Base-by-base conservation (phyloP, 805 yeast species). In the Ogataea dorogensis region DNA sequence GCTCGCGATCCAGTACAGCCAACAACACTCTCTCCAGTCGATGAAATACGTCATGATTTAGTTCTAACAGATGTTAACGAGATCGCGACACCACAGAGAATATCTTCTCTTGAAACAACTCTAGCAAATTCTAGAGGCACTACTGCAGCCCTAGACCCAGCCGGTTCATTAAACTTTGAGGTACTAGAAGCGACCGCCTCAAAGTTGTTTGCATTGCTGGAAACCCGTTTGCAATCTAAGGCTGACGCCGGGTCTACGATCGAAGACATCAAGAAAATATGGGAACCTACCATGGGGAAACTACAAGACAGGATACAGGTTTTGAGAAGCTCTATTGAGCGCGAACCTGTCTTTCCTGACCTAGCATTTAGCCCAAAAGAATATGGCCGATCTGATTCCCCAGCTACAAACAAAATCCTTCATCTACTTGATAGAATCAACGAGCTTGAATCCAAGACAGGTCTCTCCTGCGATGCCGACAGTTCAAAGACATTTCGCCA, bases 1-100 rank as follows among this genome's bases (percentile, higher is more conserved):
- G 24, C 48, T 4, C 28, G 36, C 5, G 46, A 31, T 28, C 42
- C 27, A 9, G 45, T 40, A 16, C 24, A 7, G 16, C 4, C n/a
- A 9, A 14, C 7, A 7, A n/a, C 12, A 5, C 28, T 11, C 10
- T 8, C 5, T 6, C 6, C 9, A 1, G 18, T 10, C 5, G 24
- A 20, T 5, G 36, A 32, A 15, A 10, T 14, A 2, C n/a, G 12
- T 7, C 35, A 31, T 13, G 28, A 24, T 7, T 31, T 16, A 7
- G 28, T 31, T 22, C 13, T 16, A 3, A 25, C 17, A 3, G 5
- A 4, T 15, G 9, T 9, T 3, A 16, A 15, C 15, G 19, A 13
- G n/a, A 4, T n/a, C 9, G 8, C 15, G 12, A 25, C 5, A 10
- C 16, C 33, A 7, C 18, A 14, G 5, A 20, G 19, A 5, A 14